phyloP scores from a whole-genome alignment of 2,329 filamentous ascomycete species.

The Alternaria arborescens region DNA sequence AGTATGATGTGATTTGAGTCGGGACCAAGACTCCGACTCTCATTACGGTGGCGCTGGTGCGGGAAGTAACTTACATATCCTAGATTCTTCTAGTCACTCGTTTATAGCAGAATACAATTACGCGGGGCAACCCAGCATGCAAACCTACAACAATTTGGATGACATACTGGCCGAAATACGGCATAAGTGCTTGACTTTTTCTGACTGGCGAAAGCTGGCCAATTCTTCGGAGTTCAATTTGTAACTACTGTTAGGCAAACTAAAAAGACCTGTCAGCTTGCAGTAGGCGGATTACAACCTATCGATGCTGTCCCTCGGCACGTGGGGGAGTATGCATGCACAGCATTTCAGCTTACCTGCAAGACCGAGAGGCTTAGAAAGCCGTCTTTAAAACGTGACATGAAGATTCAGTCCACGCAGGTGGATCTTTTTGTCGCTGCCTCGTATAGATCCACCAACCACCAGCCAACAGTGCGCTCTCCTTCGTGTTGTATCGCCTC shows the following conservation, averaged over 20 bases:
- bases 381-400: too few species aligned
- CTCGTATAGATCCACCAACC: background rate
- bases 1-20: background rate
- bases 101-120: background rate
- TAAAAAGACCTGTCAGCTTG: background rate
- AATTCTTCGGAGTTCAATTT: background rate
- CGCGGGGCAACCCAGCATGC: background rate
- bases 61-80: background rate
- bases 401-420: background rate
- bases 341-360: background rate
- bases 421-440: background rate
- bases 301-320: background rate
- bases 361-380: background rate
- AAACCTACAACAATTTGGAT: too few species aligned
- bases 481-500: background rate
- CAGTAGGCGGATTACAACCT: background rate
- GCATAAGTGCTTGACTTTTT: background rate
- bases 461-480: background rate
- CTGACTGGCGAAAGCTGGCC: background rate
- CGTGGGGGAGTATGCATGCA: background rate
- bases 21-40: conserved; percentile 12
- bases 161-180: background rate
- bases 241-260: background rate
- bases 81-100: background rate
- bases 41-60: background rate